Evolutionary conservation across 176 grass and related monocot species (phyloP).

Genomic region (Alloteropsis semialata): DNA sequence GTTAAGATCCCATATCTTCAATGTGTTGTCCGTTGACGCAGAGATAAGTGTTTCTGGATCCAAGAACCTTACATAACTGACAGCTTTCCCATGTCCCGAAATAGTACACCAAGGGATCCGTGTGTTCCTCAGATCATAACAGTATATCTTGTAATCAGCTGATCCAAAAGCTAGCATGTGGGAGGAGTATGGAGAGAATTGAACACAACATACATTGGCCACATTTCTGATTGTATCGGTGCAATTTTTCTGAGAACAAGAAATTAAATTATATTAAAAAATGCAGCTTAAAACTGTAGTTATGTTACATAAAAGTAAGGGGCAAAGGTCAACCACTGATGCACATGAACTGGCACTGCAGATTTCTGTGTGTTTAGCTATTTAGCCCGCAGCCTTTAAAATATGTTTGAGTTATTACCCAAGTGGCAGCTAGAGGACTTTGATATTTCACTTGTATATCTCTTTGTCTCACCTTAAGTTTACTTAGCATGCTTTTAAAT

Average conservation of each 20-base stretch:
- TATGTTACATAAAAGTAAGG: slow-evolving; percentile 4
- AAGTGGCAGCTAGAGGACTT: not conserved
- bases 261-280: slow-evolving; percentile 22
- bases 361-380: not conserved
- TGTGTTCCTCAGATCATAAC: slow-evolving; percentile 97
- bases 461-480: not conserved
- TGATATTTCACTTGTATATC: not conserved
- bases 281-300: not conserved
- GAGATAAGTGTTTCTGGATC: slow-evolving; percentile 79
- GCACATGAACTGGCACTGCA: not conserved
- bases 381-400: not conserved
- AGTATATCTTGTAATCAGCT: slow-evolving; percentile 89
- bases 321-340: not conserved
- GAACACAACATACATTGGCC: slow-evolving; percentile 92
- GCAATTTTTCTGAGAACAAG: slow-evolving; percentile 63
- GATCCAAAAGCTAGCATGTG: slow-evolving; percentile 85
- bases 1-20: slow-evolving; percentile 98
- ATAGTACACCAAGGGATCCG: slow-evolving; percentile 97
- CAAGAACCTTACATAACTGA: slow-evolving; percentile 93
- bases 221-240: slow-evolving; percentile 77
- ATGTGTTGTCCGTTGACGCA: slow-evolving; percentile 91
- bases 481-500: not conserved
- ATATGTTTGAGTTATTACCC: not conserved
- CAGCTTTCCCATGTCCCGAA: slow-evolving; percentile 87
- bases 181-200: slow-evolving; percentile 88